Evolutionary conservation across 345 rosid species (phyloP), one percentile per base, ranked within the genome.

Genomic region (Schrenkiella parvula): DNA sequence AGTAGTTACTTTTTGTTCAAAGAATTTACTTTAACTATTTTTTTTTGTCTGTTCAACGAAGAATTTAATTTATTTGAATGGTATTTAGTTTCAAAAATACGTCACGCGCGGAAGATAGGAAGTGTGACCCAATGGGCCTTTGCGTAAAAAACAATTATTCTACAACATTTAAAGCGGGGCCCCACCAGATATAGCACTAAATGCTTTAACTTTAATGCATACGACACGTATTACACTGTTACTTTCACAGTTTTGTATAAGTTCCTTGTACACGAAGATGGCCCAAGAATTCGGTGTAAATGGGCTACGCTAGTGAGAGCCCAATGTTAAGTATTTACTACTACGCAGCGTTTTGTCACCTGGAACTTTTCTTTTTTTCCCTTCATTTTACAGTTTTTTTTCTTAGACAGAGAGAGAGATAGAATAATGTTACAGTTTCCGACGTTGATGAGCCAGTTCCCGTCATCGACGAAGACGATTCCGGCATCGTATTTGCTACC

Each of bases 341-440:
- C 38, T 4, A 65, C 71, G 60, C 60, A 44, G 60, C 25, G 78
- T 65, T 38, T 46, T 13, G 4, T 5, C 6, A 59, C 6, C 66
- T 47, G 66, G 19, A 2, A 10, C 4, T 35, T 46, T 32, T 18
- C 26, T 3, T 21, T 14, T 44, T 23, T 5, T 51, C 25, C 5
- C 26, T 44, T 5, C 4, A 4, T 44, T 26, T 19, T 44, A 11
- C 17, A 14, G 26, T n/a, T 54, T 41, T 29, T 17, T 1, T 12
- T 18, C 0, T 0, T 4, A n/a, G n/a, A n/a, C n/a, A n/a, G n/a
- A n/a, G n/a, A n/a, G 18, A 15, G 66, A 5, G 74, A 32, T 76
- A 78, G 37, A 67, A 41, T 3, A 39, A 95, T 91, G 99, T 68
- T 89, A 42, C 97, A 95, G 90, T 88, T 84, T 42, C 95, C 97